Evolutionary conservation across 768 basidiomycete genomes (phyloP), one percentile per base, ranked within the genome.

Genomic region (Leccinum arenicola): DNA sequence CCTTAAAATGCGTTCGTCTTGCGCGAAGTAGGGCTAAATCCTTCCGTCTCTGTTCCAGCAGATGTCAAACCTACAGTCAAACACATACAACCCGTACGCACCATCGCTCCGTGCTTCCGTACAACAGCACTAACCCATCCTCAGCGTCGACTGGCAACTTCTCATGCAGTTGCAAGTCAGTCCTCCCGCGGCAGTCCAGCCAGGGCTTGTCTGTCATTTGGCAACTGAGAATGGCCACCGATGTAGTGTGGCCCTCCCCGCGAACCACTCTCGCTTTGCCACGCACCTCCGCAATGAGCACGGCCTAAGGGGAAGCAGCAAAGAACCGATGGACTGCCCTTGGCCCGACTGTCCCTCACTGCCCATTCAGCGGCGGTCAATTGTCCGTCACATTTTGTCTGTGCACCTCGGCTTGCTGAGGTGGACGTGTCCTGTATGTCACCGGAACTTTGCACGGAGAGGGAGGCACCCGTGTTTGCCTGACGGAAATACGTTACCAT

Each of bases 361-460:
- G 11, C 48, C 48, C 19, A 56, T 56, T 12, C 54, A 55, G 54
- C 27, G 54, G 10, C 17, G 49, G 6, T 27, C 47, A 38, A 50
- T 59, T 21, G 23, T 59, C 14, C 29, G 54, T 15, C 54, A 59
- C 6, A 50, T 59, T 10, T 23, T 59, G 12, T 33, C 48, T 3
- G 40, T 59, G 15, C 58, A 59, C 19, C 54, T 59, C 5, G 29
- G 49, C 10, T 12, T 55, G 27, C 31, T 59, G 36, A 54, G n/a
- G 40, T 59, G 58, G 54, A 50, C 38, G 19, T 59, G 58, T 15
- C 53, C 48, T 8, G 19, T 23, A 1, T 59, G 58, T 15, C 29
- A 3, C 12, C 54, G 49, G 38, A 55, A 36, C 15, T 55, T 59
- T 33, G 31, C 58, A 5, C 53, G 54, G 17, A 59, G n/a, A 38